Conservation (phyloP, 139 green algal species). For the Micractinium conductrix region DNA sequence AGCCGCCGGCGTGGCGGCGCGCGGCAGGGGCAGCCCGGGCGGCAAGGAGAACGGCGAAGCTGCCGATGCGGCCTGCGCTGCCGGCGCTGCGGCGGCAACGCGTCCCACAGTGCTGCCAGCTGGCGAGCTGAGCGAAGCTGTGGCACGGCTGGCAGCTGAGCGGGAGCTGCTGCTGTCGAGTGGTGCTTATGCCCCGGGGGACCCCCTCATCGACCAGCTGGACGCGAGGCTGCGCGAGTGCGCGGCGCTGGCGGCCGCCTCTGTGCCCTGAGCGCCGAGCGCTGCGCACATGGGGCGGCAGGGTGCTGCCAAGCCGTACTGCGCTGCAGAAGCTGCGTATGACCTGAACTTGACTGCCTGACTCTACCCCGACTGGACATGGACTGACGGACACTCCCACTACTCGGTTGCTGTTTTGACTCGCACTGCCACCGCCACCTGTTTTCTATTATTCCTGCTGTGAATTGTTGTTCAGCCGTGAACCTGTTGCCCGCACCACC, state of each 20-base stretch:
- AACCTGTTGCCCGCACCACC: no score
- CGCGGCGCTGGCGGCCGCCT: neutral
- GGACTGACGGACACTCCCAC: no score
- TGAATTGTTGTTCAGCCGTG: no score
- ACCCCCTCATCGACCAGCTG: constrained; percentile 40
- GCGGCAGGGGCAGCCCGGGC: neutral
- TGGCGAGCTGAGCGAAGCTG: constrained; percentile 27
- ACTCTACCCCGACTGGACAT: no score
- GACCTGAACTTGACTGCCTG: neutral
- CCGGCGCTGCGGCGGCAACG: neutral
- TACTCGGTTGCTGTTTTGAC: no score
- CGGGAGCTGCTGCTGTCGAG: constrained; percentile 48
- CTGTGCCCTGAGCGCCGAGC: no score
- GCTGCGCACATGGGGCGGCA: neutral
- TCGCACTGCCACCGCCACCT: no score
- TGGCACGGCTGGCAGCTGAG: constrained; percentile 48
- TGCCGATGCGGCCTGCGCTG: neutral
- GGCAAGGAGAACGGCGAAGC: constrained; percentile 16
- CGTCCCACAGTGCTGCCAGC: neutral
- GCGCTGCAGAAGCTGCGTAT: neutral
- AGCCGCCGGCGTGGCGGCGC: neutral
- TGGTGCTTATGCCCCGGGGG: constrained; percentile 39
- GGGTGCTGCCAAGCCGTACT: neutral
- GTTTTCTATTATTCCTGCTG: no score
- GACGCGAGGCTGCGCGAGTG: constrained; percentile 28